Evolutionary conservation across 495 filamentous ascomycete genomes (phyloP).

Genomic region (Chlorociboria aeruginascens): DNA sequence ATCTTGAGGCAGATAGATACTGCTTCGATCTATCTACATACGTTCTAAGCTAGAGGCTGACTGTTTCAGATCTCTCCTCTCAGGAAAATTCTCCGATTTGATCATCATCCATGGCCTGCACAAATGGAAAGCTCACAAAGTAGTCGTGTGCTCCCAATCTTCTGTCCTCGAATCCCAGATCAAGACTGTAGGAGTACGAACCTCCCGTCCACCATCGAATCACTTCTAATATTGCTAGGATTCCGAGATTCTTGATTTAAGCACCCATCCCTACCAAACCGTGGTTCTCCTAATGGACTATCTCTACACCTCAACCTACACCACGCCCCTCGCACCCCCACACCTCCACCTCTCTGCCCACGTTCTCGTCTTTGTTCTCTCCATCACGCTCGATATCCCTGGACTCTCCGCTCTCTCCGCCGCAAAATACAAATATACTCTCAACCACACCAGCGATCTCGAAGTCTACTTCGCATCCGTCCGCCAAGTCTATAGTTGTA

Average conservation of each 20-base stretch:
- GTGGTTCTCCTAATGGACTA: slow-evolving; percentile 8
- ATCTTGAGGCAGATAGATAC: too few species aligned
- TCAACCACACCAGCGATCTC: slow-evolving; percentile 1
- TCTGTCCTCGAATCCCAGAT: slow-evolving; percentile 6
- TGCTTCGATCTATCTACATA: too few species aligned
- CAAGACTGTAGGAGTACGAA: neutral
- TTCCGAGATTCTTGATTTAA: neutral
- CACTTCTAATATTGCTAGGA: neutral
- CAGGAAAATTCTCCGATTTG: slow-evolving; percentile 18
- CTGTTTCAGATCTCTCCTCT: slow-evolving; percentile 5
- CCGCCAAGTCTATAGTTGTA: neutral
- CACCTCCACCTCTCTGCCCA: neutral
- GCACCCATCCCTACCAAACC: neutral
- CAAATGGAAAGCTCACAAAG: slow-evolving; percentile 13
- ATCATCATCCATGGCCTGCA: slow-evolving; percentile 3
- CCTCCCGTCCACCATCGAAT: neutral
- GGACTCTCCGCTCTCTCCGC: slow-evolving; percentile 1
- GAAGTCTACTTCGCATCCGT: slow-evolving; percentile 7
- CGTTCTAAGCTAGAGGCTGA: neutral
- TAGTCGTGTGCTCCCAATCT: slow-evolving; percentile 13
- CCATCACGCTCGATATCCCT: slow-evolving; percentile 1
- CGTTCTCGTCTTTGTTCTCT: slow-evolving; percentile 3
- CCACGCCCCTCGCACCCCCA: neutral
- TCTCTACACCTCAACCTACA: slow-evolving; percentile 13
- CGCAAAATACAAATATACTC: neutral